Conservation (phyloP, 495 filamentous ascomycete genomes). For the Aspergillus kassunensis region DNA sequence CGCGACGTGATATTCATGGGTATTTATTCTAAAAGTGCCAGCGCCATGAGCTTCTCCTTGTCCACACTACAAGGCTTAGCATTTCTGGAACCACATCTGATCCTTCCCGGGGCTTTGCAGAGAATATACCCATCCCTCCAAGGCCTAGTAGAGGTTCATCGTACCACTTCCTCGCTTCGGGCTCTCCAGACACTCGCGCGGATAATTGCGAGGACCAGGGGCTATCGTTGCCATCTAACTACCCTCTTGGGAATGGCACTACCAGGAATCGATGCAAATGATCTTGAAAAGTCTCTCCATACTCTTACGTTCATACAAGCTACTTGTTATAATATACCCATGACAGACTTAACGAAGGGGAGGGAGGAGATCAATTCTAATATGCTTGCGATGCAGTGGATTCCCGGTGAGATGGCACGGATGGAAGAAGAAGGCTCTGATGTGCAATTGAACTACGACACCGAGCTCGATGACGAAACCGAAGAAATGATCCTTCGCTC, state of each 20-base stretch:
- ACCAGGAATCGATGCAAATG: constrained; percentile 96
- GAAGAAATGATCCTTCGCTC: constrained; percentile 92
- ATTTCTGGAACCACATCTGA: constrained; percentile 86
- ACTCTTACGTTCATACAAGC: constrained; percentile 92
- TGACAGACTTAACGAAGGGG: constrained; percentile 73
- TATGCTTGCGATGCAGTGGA: constrained; percentile 86
- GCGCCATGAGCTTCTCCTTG: constrained; percentile 84
- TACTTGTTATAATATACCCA: constrained; percentile 90
- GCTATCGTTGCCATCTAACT: constrained; percentile 92
- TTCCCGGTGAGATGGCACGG: constrained; percentile 84
- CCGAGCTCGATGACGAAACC: constrained; percentile 76
- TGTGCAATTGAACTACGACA: constrained; percentile 78
- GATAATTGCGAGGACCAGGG: constrained; percentile 85
- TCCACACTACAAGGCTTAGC: constrained; percentile 85
- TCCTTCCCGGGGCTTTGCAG: constrained; percentile 90
- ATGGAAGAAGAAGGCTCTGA: constrained; percentile 86
- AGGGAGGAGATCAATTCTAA: constrained; percentile 65
- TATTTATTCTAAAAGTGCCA: constrained; percentile 90
- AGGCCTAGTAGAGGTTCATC: constrained; percentile 93
- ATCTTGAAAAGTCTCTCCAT: constrained; percentile 92
- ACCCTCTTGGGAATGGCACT: constrained; percentile 86
- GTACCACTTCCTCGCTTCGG: constrained; percentile 89
- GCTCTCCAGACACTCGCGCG: constrained; percentile 84
- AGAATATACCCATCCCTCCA: constrained; percentile 96
- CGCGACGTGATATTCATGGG: constrained; percentile 97